phyloP scores from a whole-genome alignment of 148 eudicot species.

The Limonium bicolor region DNA sequence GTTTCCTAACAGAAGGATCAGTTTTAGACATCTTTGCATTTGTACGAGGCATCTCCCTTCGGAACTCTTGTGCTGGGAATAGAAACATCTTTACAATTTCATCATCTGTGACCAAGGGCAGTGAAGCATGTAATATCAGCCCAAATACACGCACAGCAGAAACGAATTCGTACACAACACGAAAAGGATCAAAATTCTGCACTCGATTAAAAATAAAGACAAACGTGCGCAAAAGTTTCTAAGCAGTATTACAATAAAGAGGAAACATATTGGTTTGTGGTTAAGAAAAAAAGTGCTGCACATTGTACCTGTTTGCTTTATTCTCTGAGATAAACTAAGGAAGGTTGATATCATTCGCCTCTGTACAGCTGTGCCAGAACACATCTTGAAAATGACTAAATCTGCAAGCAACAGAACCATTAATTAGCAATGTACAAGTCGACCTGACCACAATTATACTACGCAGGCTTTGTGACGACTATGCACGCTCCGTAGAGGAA shows the following conservation, averaged over 20 bases:
- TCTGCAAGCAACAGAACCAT: no score
- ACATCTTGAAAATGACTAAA: no score
- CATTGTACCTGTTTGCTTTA: constrained; percentile 33
- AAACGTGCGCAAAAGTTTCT: not conserved
- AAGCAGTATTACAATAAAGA: not conserved
- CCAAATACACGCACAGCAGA: not conserved
- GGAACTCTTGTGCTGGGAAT: constrained; percentile 20
- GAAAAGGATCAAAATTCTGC: not conserved
- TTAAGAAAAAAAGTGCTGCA: not conserved
- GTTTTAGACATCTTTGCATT: constrained; percentile 9
- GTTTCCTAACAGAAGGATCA: constrained; percentile 25
- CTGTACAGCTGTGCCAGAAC: no score
- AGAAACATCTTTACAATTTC: constrained; percentile 85
- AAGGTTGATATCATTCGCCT: constrained; percentile 24
- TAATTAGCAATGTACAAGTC: no score
- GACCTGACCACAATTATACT: no score
- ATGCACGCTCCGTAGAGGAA: no score
- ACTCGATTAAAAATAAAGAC: not conserved
- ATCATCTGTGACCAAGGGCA: constrained; percentile 34
- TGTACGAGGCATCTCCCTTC: constrained; percentile 16
- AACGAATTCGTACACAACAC: not conserved
- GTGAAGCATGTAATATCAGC: not conserved
- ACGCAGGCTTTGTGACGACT: no score
- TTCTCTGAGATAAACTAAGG: constrained; percentile 20
- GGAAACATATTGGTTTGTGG: not conserved